Percentiles rank a stretch among this genome's conserved stretches.
Evolutionary conservation across 225 moss, liverwort and hornwort species (phyloP).

Genomic region (Ulota crispa): DNA sequence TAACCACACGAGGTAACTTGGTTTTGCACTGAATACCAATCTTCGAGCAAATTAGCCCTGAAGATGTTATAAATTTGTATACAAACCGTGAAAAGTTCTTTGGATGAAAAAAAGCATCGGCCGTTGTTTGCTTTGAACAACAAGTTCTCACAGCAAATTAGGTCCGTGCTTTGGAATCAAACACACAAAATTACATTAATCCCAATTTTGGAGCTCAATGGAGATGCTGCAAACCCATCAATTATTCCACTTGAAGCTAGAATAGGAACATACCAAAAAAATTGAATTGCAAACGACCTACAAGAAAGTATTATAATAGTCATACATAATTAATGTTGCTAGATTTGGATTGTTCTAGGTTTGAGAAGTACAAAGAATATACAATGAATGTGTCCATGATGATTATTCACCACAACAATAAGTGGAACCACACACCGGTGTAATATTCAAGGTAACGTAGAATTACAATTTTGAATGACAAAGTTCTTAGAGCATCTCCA

Average conservation of each 20-base stretch:
- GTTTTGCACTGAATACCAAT: not conserved
- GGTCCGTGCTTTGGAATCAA: no score
- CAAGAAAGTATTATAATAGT: no score
- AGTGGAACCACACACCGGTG: conserved; percentile 54
- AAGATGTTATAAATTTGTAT: not conserved
- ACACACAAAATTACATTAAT: not conserved
- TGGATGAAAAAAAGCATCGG: not conserved
- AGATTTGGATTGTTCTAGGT: conserved; percentile 36
- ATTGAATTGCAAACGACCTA: no score
- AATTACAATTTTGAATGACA: not conserved
- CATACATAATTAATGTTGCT: not conserved
- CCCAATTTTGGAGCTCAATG: not conserved
- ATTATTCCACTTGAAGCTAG: no score
- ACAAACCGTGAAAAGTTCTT: not conserved
- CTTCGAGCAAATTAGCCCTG: not conserved
- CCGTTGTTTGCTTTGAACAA: not conserved
- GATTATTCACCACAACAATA: conserved; percentile 66
- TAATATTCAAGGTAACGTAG: conserved; percentile 61
- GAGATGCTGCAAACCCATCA: no score
- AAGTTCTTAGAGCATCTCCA: no score
- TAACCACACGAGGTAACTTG: not conserved
- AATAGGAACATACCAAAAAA: no score
- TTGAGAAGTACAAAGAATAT: conserved; percentile 82
- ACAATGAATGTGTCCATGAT: conserved; percentile 79
- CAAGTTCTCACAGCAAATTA: no score